Evolutionary conservation across 2,329 filamentous ascomycete species (phyloP).

Genomic region (Epichloe aotearoae): DNA sequence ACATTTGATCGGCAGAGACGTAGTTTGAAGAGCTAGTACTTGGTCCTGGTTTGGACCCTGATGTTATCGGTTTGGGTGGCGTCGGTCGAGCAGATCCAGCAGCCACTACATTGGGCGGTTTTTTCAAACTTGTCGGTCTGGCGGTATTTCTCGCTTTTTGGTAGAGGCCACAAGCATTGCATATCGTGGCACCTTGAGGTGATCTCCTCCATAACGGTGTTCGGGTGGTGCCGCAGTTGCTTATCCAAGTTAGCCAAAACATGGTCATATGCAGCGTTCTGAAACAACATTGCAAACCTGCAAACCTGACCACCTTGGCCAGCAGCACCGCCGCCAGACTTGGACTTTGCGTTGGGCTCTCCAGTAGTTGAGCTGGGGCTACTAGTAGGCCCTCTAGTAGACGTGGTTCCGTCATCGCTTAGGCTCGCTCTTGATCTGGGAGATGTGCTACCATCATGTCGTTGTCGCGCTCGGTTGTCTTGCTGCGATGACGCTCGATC

Average conservation of each 20-base stretch:
- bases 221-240: conserved; percentile 88
- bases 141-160: conserved; percentile 85
- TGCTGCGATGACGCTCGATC: conserved; percentile 12
- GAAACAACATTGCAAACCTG: conserved; percentile 39
- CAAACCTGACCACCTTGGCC: conserved; percentile 51
- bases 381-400: conserved; percentile 13
- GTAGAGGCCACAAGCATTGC: conserved; percentile 94
- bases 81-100: conserved; percentile 29
- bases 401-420: conserved; percentile 10
- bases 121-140: conserved; percentile 80
- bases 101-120: conserved; percentile 43
- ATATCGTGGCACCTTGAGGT: conserved; percentile 86
- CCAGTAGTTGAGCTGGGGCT: conserved; percentile 15
- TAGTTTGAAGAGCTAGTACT: conserved; percentile 49
- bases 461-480: conserved; percentile 9
- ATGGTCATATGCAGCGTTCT: not conserved
- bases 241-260: conserved; percentile 32
- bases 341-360: conserved; percentile 8
- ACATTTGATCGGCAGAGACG: conserved; percentile 60
- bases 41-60: conserved; percentile 26
- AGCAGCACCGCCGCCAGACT: conserved; percentile 7
- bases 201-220: conserved; percentile 93
- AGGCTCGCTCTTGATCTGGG: conserved; percentile 15
- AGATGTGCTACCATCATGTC: conserved; percentile 14
- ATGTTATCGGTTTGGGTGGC: conserved; percentile 23